A percentile compares a stretch with the other conserved stretches of the same genome.
Evolutionary conservation across 345 rosid species (phyloP).

Genomic region (Moringa oleifera): DNA sequence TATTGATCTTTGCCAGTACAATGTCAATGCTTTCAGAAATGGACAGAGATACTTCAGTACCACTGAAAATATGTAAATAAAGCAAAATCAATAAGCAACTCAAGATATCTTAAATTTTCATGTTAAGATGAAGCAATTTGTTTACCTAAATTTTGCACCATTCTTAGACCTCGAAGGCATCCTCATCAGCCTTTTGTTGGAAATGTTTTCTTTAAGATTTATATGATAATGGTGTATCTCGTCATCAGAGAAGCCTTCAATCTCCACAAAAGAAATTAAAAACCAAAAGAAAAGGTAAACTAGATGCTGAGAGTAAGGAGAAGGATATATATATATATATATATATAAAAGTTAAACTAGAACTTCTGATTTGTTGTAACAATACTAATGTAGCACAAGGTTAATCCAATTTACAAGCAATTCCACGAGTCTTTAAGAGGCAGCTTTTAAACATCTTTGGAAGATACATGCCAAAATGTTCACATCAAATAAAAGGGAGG

Average conservation of each 20-base stretch:
- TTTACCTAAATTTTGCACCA: slow-evolving; percentile 69
- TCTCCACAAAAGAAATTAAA: slow-evolving; percentile 7
- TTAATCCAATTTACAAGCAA: not conserved
- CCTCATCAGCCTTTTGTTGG: slow-evolving; percentile 38
- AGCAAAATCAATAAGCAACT: slow-evolving; percentile 1
- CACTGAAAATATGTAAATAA: slow-evolving; percentile 37
- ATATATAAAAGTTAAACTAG: no score
- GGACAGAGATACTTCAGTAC: slow-evolving; percentile 64
- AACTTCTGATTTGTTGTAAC: no score
- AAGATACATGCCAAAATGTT: not conserved
- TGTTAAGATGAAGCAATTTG: not conserved
- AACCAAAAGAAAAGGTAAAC: not conserved
- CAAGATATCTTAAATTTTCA: slow-evolving; percentile 1
- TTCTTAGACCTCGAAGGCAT: slow-evolving; percentile 73
- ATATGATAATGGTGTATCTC: slow-evolving; percentile 49
- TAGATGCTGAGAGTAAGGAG: not conserved
- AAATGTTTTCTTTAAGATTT: slow-evolving; percentile 45
- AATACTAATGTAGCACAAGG: no score
- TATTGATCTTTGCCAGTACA: slow-evolving; percentile 34
- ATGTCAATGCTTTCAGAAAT: slow-evolving; percentile 40
- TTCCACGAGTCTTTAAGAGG: not conserved
- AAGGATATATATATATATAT: no score
- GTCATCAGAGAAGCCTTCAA: slow-evolving; percentile 53
- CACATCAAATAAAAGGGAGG: no score
- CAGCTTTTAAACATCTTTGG: not conserved